Evolutionary conservation across 1,284 basidiomycete genomes (phyloP).

Genomic region (Ganoderma resinaceum): DNA sequence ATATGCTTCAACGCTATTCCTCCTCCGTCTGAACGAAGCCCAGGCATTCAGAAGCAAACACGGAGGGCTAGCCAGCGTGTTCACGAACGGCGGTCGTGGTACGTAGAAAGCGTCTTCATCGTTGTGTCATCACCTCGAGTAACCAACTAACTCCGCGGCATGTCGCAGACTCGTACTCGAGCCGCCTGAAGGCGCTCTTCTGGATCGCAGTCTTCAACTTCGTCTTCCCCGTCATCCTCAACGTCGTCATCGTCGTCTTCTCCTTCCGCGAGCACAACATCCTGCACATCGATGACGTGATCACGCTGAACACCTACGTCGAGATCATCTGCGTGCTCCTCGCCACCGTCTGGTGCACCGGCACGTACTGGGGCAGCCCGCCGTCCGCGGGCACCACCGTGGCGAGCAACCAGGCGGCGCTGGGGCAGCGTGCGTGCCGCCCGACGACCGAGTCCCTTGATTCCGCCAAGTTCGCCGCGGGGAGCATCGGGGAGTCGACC

Average conservation of each 20-base stretch:
- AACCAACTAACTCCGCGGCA: conserved; percentile 26
- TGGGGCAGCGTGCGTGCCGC: neutral
- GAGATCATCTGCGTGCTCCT: conserved; percentile 33
- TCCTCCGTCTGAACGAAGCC: neutral
- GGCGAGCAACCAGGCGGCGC: neutral
- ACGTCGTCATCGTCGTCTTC: conserved; percentile 33
- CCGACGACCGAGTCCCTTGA: neutral
- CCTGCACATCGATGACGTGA: conserved; percentile 20
- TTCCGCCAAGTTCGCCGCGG: neutral
- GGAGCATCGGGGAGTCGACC: neutral
- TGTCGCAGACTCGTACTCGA: neutral
- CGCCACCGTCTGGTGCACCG: neutral
- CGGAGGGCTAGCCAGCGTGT: too few relatives aligned
- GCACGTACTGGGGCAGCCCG: too few relatives aligned
- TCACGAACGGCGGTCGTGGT: neutral
- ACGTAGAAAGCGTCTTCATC: neutral
- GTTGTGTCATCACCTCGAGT: neutral
- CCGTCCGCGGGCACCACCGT: too few relatives aligned
- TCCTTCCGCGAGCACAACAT: conserved; percentile 15
- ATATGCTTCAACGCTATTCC: neutral
- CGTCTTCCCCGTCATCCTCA: conserved; percentile 39
- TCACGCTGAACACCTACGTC: conserved; percentile 27
- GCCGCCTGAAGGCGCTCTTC: conserved; percentile 31
- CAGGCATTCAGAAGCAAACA: too few relatives aligned
- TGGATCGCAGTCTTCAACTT: conserved; percentile 42